Percentiles rank a stretch among this genome's conserved stretches.
These are phyloP conservation scores for Rubus idaeus DNA, from an alignment of 306 rosid species.

Conservation along the genomic window DNA sequence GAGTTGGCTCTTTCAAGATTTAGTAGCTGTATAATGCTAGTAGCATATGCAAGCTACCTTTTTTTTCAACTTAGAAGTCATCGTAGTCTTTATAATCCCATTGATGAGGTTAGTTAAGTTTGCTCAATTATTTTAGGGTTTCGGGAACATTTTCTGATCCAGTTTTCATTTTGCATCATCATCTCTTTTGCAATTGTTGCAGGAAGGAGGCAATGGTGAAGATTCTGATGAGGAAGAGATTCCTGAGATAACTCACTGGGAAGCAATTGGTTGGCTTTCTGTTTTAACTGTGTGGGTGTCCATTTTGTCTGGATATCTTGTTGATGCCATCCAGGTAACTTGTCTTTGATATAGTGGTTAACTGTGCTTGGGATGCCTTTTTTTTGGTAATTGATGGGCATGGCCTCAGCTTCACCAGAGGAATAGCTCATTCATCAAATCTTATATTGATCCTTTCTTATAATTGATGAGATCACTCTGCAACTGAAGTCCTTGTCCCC, in stretches of 20 bases:
- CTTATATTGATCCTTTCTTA: not conserved
- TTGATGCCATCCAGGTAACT: conserved; percentile 77
- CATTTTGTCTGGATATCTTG: conserved; percentile 82
- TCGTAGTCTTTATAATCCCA: conserved; percentile 48
- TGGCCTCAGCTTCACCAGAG: not conserved
- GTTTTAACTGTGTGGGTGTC: conserved; percentile 80
- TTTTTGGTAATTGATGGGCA: not conserved
- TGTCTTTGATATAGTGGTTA: not conserved
- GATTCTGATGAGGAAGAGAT: conserved; percentile 58
- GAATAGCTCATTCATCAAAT: not conserved
- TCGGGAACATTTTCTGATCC: conserved; percentile 1
- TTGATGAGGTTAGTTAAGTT: conserved; percentile 53
- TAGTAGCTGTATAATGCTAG: conserved; percentile 83
- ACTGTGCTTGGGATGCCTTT: conserved; percentile 3
- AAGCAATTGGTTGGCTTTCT: conserved; percentile 86
- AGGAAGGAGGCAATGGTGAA: conserved; percentile 46
- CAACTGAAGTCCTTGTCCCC: not conserved
- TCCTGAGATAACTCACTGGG: conserved; percentile 67
- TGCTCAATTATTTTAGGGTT: not conserved
- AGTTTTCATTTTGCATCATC: conserved; percentile 6
- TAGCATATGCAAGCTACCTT: conserved; percentile 85
- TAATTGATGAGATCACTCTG: not conserved
- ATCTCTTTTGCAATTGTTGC: conserved; percentile 19
- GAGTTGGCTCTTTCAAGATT: conserved; percentile 83
- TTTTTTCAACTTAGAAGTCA: conserved; percentile 79